Base-by-base conservation (phyloP, 257 asterid species). In the Datura wrightii region DNA sequence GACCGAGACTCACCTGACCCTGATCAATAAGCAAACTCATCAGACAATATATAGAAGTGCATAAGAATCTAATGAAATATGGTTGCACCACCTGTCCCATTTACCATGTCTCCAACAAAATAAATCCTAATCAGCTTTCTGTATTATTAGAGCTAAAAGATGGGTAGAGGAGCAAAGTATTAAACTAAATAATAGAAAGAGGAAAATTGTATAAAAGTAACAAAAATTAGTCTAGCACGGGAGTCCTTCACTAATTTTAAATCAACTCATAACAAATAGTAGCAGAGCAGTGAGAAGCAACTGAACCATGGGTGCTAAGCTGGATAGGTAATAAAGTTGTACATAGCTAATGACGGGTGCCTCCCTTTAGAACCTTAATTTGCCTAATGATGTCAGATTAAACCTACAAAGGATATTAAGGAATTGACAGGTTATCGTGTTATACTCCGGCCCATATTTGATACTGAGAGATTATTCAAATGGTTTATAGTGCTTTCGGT, bases 1-100 rank as follows among this genome's bases (percentile, higher is more conserved):
- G 96, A 88, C 86, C 94, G 90, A 36, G 98, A 89, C 89, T 96
- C 98, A 42, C 98, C 99, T 62, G 91, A 96, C 99, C 99, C 99
- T 96, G 83, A 48, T 60, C 79, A 90, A 83, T 48, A 84, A 78
- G 62, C 48, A 50, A 85, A 85, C 56, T 67, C 82, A 85, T 52
- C 79, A 66, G 82, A 11, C 18, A 83, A 56, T n/a, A 39, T 58
- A 66, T 44, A 76, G 55, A 46, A 18, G 37, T 44, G 5, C 10
- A 62, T 10, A 36, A 85, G 62, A 84, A 74, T 53, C 82, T 19
- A 79, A 55, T 46, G 59, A 56, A 34, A 48, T 53, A 46, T 34
- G 31, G 59, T 39, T 63, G 85, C 72, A 82, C 48, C 71, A 63
- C 18, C 44, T 54, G n/a, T 82, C 34, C 74, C 52, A 78, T 15